phyloP scores from a whole-genome alignment of 2,329 filamentous ascomycete genomes.

The Amesomyces nigricolor region DNA sequence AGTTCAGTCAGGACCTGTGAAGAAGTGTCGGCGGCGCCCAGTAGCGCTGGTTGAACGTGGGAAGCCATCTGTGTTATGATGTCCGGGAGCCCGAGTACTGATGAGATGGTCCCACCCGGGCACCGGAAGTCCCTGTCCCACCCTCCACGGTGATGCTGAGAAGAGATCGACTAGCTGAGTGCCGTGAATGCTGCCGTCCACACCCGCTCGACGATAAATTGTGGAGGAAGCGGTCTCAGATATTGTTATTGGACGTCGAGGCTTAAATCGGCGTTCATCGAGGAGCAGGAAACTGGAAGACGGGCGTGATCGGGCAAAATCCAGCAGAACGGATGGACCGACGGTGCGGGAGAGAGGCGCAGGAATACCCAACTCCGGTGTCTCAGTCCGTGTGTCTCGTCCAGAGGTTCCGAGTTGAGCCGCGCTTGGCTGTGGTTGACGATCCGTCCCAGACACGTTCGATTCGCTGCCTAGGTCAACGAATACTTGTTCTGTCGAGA shows the following conservation, averaged over 20 bases:
- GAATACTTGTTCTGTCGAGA: not conserved
- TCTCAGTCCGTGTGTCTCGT: not conserved
- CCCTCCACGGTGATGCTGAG: constrained; percentile 5
- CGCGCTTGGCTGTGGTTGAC: not conserved
- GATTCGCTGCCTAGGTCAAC: not conserved
- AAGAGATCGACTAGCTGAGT: constrained; percentile 7
- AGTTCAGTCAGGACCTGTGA: constrained; percentile 36
- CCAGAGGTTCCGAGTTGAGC: not conserved
- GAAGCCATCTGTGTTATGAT: constrained; percentile 36
- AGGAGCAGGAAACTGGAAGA: constrained; percentile 13
- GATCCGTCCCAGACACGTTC: too few species aligned
- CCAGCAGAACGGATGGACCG: constrained; percentile 6
- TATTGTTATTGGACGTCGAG: constrained; percentile 25
- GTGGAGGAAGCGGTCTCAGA: constrained; percentile 9
- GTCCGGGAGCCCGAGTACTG: constrained; percentile 3
- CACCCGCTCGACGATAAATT: constrained; percentile 34
- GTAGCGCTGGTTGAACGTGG: constrained; percentile 30
- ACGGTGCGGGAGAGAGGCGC: constrained; percentile 13
- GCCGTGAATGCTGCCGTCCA: constrained; percentile 6
- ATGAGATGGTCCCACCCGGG: not conserved
- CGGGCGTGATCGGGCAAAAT: constrained; percentile 8
- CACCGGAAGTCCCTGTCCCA: constrained; percentile 7
- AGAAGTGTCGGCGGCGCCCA: constrained; percentile 32
- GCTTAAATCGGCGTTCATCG: constrained; percentile 25
- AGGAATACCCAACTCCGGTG: constrained; percentile 10